Evolutionary conservation across 352 stramenopile species (phyloP).

Genomic region (Globisporangium irregulare): DNA sequence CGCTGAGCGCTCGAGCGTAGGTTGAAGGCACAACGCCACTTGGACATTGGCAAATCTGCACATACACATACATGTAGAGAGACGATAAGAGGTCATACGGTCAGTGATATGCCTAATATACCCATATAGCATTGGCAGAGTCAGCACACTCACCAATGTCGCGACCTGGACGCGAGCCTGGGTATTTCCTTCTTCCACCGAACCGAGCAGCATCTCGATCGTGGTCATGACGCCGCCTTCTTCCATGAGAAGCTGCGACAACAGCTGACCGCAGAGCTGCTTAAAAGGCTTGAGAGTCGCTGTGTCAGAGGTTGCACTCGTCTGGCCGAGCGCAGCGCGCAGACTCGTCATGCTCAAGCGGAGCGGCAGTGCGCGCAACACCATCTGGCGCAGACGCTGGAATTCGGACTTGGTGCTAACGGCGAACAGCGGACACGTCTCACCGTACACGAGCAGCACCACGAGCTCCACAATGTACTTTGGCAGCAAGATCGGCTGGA

Average conservation of each 20-base stretch:
- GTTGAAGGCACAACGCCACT: constrained; percentile 30
- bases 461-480: constrained; percentile 81
- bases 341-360: constrained; percentile 75
- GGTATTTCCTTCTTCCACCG: constrained; percentile 81
- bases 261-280: constrained; percentile 46
- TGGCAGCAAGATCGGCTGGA: constrained; percentile 73
- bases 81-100: background rate
- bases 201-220: constrained; percentile 77
- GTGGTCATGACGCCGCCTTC: constrained; percentile 72
- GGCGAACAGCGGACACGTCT: constrained; percentile 15
- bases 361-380: constrained; percentile 56
- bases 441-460: constrained; percentile 59
- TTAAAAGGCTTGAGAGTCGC: constrained; percentile 49
- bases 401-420: constrained; percentile 31
- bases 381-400: constrained; percentile 29
- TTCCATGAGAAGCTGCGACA: constrained; percentile 65
- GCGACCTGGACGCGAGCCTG: constrained; percentile 82
- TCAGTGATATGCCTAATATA: background rate
- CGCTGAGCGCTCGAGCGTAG: constrained; percentile 49
- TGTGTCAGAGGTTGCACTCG: constrained; percentile 8
- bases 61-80: background rate
- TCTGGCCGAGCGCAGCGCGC: constrained; percentile 59
- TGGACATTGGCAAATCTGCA: constrained; percentile 68
- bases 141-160: constrained; percentile 35
- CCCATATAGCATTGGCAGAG: background rate